phyloP scores from a whole-genome alignment of 805 yeast species.

The Ascoidea rubescens region DNA sequence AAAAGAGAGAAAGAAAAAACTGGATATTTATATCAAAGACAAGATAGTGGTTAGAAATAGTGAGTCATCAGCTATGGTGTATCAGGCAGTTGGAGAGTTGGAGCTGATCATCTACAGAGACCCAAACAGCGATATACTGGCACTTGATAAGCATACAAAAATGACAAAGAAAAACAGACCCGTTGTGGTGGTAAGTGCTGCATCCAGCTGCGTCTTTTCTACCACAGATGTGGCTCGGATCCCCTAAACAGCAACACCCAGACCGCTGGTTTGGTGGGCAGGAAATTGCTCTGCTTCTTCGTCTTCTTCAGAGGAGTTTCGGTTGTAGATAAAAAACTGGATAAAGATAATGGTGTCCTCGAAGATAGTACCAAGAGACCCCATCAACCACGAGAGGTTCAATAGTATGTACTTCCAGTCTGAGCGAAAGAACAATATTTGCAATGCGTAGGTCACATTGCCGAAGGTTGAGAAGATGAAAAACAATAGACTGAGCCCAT shows the following conservation, averaged over 20 bases:
- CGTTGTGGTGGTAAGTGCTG: no score
- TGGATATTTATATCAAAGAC: neutral
- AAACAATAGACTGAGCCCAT: slow-evolving; percentile 75
- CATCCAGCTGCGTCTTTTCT: neutral
- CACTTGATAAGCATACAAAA: no score
- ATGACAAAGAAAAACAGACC: no score
- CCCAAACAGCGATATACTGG: no score
- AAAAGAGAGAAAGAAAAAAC: neutral
- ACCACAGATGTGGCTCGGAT: neutral
- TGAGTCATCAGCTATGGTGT: no score
- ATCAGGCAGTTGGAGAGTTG: no score
- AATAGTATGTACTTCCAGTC: slow-evolving; percentile 45
- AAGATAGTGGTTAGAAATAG: neutral
- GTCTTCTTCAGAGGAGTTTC: slow-evolving; percentile 13
- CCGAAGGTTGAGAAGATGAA: slow-evolving; percentile 65
- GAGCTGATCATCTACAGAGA: no score
- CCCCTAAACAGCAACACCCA: no score
- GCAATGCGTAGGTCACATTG: slow-evolving; percentile 62
- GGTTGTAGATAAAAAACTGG: slow-evolving; percentile 52
- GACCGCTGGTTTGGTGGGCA: neutral
- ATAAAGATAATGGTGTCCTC: slow-evolving; percentile 54
- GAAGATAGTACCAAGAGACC: slow-evolving; percentile 62
- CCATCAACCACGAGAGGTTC: slow-evolving; percentile 66
- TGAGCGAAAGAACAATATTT: slow-evolving; percentile 50
- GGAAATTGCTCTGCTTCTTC: neutral